Evolutionary conservation across 2,329 filamentous ascomycete species (phyloP), one percentile per base, ranked within the genome.

Genomic region (Teratosphaeria pseudoeucalypti): DNA sequence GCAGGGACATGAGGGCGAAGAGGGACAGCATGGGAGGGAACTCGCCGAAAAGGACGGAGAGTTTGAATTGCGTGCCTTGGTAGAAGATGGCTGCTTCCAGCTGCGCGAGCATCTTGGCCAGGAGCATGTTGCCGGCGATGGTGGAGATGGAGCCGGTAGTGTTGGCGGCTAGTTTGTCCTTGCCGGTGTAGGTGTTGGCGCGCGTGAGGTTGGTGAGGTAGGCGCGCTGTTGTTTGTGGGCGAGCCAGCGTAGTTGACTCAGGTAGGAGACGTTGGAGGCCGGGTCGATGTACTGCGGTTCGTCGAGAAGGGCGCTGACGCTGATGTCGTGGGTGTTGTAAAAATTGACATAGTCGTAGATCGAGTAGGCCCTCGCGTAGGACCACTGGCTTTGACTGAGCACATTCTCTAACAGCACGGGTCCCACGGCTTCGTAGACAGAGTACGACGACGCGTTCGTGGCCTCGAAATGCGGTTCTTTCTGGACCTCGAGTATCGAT

Each of bases 331-430:
- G 82, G 19, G 73, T 65, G 56, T 76, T 76, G 47, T 78, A 74
- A 67, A 85, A 85, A 34, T 78, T 75, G 53, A 85, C 70, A 64
- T 80, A 84, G 61, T 85, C 81, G 58, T 77, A 81, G 61, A 85
- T 80, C 12, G 74, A 66, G 61, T 78, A 76, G 2, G 82, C 82
- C 59, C 83, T 80, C 10, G 68, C 69, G 66, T 82, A 84, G 58
- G 76, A 75, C 61, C 66, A 68, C 2, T 68, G 65, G 49, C 67
- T 62, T 11, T 70, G 65, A 23, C 26, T 29, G 9, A 81, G 71
- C 34, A 77, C 67, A 0, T 73, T 76, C 2, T 73, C 68, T 23
- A 84, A 72, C 55, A 77, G 73, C 10, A 74, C 68, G 26, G 68
- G 60, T 58, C 78, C 75, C 26, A 85, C 66, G 2, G 66, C 66